Conservation (phyloP, 176 grass and related monocot species). For the Elymus sibiricus region DNA sequence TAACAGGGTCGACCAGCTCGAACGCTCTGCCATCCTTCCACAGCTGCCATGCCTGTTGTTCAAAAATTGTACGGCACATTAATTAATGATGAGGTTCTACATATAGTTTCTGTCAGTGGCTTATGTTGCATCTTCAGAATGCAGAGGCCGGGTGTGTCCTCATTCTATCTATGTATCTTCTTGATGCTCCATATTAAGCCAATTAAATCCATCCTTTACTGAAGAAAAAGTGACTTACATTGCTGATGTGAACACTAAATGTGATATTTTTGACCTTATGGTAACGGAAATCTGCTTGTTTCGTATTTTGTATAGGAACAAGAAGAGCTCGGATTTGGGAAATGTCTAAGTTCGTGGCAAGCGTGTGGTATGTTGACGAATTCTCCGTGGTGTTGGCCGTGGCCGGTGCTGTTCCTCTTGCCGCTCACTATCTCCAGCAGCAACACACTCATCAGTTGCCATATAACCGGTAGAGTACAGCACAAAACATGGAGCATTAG, state of each 20-base stretch:
- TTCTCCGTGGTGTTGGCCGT: background rate
- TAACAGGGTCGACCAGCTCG: constrained; percentile 55
- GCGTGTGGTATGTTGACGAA: constrained; percentile 12
- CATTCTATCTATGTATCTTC: too few species aligned
- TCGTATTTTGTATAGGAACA: background rate
- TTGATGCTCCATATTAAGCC: too few species aligned
- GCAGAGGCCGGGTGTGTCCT: too few species aligned
- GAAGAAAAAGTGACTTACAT: too few species aligned
- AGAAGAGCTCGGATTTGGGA: background rate
- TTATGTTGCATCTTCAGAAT: background rate
- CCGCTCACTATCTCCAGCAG: too few species aligned
- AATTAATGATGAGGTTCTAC: background rate
- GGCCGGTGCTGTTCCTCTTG: constrained; percentile 34
- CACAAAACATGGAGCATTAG: background rate
- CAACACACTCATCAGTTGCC: constrained; percentile 58
- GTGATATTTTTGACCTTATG: too few species aligned
- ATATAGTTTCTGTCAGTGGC: background rate
- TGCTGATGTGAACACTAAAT: background rate
- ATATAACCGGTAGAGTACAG: constrained; percentile 33
- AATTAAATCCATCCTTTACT: too few species aligned
- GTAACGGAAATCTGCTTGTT: background rate
- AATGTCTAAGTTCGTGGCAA: background rate
- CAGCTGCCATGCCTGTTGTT: constrained; percentile 54
- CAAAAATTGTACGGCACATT: background rate
- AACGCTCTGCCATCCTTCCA: constrained; percentile 41